Evolutionary conservation across 306 rosid species (phyloP).

Genomic region (Medicago truncatula): MtrunA17r5.0-ANR NC_053048.1:43421001-43421500

Average conservation of each 20-base stretch:
- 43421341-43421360: not conserved
- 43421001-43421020: not conserved
- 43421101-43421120: not conserved
- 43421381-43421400: not conserved
- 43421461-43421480: not conserved
- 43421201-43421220: not conserved
- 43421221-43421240: not conserved
- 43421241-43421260: not conserved
- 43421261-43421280: not conserved
- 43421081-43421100: not conserved
- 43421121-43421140: not conserved
- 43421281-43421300: not conserved
- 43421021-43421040: not conserved
- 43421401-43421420: constrained; percentile 6
- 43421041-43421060: not conserved
- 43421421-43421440: not conserved
- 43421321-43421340: not conserved
- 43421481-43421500: not conserved
- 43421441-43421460: not conserved
- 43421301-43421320: not conserved
- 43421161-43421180: not conserved
- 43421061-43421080: not conserved
- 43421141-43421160: not conserved
- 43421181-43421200: not conserved
- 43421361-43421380: not conserved